Base-by-base conservation (phyloP, 2,329 filamentous ascomycete genomes). In the Fusarium nelsonii region DNA sequence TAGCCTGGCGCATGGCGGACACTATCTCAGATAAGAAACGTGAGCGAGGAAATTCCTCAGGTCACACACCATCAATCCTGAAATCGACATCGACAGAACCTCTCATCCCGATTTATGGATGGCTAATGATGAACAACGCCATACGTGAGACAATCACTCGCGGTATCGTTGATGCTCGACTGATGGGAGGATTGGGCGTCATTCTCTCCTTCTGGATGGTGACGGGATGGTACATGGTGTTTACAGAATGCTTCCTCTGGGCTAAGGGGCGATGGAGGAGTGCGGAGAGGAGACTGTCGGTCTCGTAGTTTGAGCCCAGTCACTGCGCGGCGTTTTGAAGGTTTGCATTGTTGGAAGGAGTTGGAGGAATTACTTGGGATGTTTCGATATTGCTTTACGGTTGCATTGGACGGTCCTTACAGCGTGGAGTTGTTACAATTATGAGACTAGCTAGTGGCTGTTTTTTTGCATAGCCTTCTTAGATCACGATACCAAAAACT, bases 1-100 rank as follows among this genome's bases (percentile, higher is more conserved):
- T 91, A 1, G 90, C 90, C 4, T 88, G 87, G 84, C 84, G 87
- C 59, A 87, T 92, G 79, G 80, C 84, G 4, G 83, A 86, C 51
- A 81, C 80, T n/a, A 85, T 87, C 49, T 80, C 83, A 16, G 80
- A 84, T 45, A 78, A 84, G 23, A 78, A 80, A 48, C 74, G 69
- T 28, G 80, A 81, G 57, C 62, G 70, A 54, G 66, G 66, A 6
- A 58, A 56, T 2, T 63, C 68, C 9, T 30, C 20, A 33, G 58
- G 53, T 37, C 63, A 61, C 5, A 49, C 68, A 23, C 48, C 69
- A 43, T 61, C 55, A 43, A 52, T 52, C 3, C 30, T 73, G 2
- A 70, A 68, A 14, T 26, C 72, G 30, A 30, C 30, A 8, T 69
- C 71, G 7, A 68, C 76, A 7, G 73, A 75, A 59, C 77, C 78